Base-by-base conservation (phyloP, 1,284 basidiomycete species). In the Amylostereum areolatum region DNA sequence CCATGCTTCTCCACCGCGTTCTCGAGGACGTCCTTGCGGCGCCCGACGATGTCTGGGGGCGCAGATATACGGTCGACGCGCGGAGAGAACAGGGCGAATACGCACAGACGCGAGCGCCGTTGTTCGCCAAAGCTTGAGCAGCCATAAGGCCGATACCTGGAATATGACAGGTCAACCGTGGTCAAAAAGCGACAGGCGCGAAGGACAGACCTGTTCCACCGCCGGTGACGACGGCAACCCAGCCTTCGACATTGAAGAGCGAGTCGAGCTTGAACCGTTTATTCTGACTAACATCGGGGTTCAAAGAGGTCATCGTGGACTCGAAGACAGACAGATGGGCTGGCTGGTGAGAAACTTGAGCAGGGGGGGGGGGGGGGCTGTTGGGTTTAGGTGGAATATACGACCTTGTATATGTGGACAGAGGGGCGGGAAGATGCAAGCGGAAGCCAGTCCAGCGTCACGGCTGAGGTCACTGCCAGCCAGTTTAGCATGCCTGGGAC, bases 131-230 rank as follows among this genome's bases (percentile, higher is more conserved):
- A 2, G 66, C 64, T 41, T 67, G 65, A 0, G 69, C 61, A 44
- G 69, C 67, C 68, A 70, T 70, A 33, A 71, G 61, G 4, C 69
- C 68, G 48, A 73, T 70, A 9, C 70, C 71, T 35, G 34, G 9
- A n/a, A 35, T 18, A 18, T 18, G n/a, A 35, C 34, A 35, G 9
- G 34, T 8, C n/a, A 8, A 35, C 8, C 34, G n/a, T 35, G 9
- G 8, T 8, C 8, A 35, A 35, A 9, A 2, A 8, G 34, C n/a
- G n/a, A 8, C 34, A 35, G 9, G 8, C 8, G 9, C 9, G n/a
- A n/a, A 1, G 34, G n/a, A 2, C 34, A n/a, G 9, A 35, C 34
- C 41, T 1, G 66, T 68, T 45, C 61, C 69, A 32, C 72, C 69
- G 31, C 71, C 71, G 6, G 72, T 68, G 48, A 71, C 64, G 49